These are phyloP conservation scores for Conringia planisiliqua DNA, from an alignment of 345 rosid genomes.

Conservation along the genomic window DNA sequence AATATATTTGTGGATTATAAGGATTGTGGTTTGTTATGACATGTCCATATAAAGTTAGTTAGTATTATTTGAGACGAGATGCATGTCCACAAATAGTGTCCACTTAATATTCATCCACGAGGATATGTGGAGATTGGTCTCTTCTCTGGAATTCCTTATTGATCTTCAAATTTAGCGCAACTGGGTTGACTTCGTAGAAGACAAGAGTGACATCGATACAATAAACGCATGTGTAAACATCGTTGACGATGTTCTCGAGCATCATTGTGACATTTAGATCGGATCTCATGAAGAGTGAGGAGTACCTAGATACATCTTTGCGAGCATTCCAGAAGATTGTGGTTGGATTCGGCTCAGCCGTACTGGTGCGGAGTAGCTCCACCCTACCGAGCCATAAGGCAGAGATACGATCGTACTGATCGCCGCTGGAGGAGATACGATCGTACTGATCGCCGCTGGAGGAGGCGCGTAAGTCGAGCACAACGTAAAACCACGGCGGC, in stretches of 20 bases:
- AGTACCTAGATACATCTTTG: conserved; percentile 71
- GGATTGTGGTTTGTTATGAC: too few species aligned
- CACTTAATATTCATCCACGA: too few species aligned
- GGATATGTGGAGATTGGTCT: conserved; percentile 48
- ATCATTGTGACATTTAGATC: conserved; percentile 59
- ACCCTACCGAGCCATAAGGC: conserved; percentile 81
- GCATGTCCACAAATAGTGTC: too few species aligned
- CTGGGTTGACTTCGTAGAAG: conserved; percentile 45
- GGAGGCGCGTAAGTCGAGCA: conserved; percentile 49
- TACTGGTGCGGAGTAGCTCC: conserved; percentile 89
- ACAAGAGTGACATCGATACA: conserved; percentile 54
- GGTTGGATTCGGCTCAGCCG: conserved; percentile 62
- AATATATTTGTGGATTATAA: too few species aligned
- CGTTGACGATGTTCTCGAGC: conserved; percentile 84
- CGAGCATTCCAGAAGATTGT: conserved; percentile 80
- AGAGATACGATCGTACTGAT: conserved; percentile 72
- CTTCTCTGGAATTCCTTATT: neutral
- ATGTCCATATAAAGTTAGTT: too few species aligned
- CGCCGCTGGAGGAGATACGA: too few species aligned
- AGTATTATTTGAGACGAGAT: too few species aligned
- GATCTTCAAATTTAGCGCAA: neutral
- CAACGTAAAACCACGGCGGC: conserved; percentile 71
- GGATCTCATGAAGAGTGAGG: conserved; percentile 46
- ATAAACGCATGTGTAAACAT: conserved; percentile 67
- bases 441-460: too few species aligned